Percentiles rank a stretch among this genome's conserved stretches.
Conservation (phyloP, 2,329 filamentous ascomycete species). For the Fusarium compactum region DNA sequence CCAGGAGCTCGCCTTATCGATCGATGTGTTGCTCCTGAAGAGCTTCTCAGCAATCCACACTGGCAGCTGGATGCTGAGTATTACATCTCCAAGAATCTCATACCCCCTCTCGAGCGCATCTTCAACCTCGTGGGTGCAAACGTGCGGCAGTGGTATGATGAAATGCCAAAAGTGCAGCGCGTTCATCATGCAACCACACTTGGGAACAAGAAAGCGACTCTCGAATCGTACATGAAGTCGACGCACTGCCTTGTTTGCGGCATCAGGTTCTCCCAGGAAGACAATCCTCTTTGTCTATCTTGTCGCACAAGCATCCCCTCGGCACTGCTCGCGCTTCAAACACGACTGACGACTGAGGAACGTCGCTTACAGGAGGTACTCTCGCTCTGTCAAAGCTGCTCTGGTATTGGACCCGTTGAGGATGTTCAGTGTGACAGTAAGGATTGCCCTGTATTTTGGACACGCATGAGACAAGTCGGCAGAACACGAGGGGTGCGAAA, state of each 20-base stretch:
- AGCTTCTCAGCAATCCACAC: conserved; percentile 80
- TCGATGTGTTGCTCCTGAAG: conserved; percentile 89
- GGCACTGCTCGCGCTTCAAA: conserved; percentile 74
- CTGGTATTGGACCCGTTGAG: conserved; percentile 77
- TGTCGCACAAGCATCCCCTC: conserved; percentile 68
- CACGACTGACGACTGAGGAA: conserved; percentile 72
- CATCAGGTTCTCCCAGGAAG: conserved; percentile 47
- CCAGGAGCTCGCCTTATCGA: conserved; percentile 89
- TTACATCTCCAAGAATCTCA: conserved; percentile 95
- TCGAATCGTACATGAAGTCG: conserved; percentile 93
- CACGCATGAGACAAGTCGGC: conserved; percentile 72
- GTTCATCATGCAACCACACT: conserved; percentile 59
- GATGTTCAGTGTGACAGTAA: conserved; percentile 88
- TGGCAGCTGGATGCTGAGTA: conserved; percentile 92
- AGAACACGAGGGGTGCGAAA: conserved; percentile 57
- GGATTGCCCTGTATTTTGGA: conserved; percentile 94
- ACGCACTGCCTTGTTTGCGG: conserved; percentile 82
- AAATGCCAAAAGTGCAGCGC: conserved; percentile 92
- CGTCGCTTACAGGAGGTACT: conserved; percentile 72
- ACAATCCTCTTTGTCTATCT: conserved; percentile 64
- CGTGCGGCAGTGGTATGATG: conserved; percentile 91
- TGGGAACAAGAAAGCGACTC: conserved; percentile 71
- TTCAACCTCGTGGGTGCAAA: conserved; percentile 97
- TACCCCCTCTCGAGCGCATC: conserved; percentile 93
- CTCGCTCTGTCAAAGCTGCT: conserved; percentile 83